Conservation (phyloP, 345 rosid genomes). For the Salix suchowensis region DNA sequence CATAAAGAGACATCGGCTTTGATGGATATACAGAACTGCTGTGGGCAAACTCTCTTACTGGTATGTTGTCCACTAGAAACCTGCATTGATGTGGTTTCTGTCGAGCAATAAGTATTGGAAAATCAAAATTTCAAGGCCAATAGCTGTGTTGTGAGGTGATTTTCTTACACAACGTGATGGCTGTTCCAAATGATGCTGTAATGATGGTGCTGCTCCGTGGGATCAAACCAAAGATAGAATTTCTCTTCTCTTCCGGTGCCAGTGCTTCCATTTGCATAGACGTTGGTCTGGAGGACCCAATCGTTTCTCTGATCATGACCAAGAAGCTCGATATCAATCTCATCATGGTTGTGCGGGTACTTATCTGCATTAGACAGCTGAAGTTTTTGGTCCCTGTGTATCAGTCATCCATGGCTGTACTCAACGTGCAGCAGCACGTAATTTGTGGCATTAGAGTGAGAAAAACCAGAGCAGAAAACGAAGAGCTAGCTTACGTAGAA, state of each 20-base stretch:
- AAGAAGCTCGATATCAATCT: slow-evolving; percentile 80
- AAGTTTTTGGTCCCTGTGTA: background rate
- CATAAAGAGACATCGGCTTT: slow-evolving; percentile 72
- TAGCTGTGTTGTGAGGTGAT: background rate
- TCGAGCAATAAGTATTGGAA: background rate
- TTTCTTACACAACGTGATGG: slow-evolving; percentile 70
- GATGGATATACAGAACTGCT: slow-evolving; percentile 56
- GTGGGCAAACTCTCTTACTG: slow-evolving; percentile 62
- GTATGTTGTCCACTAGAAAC: slow-evolving; percentile 75
- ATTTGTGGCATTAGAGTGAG: background rate
- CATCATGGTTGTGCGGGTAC: slow-evolving; percentile 75
- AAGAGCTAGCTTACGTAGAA: slow-evolving; percentile 58
- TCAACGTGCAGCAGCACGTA: background rate
- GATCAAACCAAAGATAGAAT: slow-evolving; percentile 91
- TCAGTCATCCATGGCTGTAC: background rate
- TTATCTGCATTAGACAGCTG: slow-evolving; percentile 77
- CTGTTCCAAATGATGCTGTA: slow-evolving; percentile 85
- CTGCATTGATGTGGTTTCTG: slow-evolving; percentile 23
- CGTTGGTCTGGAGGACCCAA: slow-evolving; percentile 79
- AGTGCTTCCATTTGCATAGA: slow-evolving; percentile 73
- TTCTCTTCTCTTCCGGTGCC: slow-evolving; percentile 87
- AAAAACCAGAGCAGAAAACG: background rate
- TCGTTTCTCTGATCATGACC: slow-evolving; percentile 77
- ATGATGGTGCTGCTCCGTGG: slow-evolving; percentile 60
- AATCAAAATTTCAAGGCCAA: background rate